Conservation (phyloP, 148 eudicot genomes). For the Nepenthes gracilis region DNA sequence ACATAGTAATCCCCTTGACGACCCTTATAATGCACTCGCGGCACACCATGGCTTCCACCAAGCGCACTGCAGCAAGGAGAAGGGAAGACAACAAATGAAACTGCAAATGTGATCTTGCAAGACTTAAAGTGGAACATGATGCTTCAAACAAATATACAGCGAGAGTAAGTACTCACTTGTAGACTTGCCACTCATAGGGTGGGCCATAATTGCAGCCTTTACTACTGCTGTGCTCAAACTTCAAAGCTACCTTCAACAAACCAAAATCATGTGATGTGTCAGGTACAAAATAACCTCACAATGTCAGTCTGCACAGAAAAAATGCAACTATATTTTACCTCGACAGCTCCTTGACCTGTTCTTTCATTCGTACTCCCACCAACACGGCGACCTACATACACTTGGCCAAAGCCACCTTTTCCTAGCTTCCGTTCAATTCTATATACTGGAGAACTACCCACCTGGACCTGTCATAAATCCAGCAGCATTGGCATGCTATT, state of each 20-base stretch:
- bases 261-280: not conserved
- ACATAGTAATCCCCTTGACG: slow-evolving; percentile 69
- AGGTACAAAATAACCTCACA: not conserved
- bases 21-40: slow-evolving; percentile 80
- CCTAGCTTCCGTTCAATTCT: slow-evolving; percentile 63
- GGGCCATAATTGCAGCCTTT: slow-evolving; percentile 94
- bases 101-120: not conserved
- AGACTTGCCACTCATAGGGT: slow-evolving; percentile 96
- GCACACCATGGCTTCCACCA: slow-evolving; percentile 95
- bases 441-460: slow-evolving; percentile 68
- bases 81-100: not conserved
- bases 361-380: slow-evolving; percentile 47
- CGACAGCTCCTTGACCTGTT: slow-evolving; percentile 61
- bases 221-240: slow-evolving; percentile 81
- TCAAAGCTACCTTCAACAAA: slow-evolving; percentile 57
- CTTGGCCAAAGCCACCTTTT: slow-evolving; percentile 95
- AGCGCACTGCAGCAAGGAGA: slow-evolving; percentile 34
- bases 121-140: not conserved
- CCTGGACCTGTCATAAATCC: slow-evolving; percentile 37
- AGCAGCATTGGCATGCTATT: not conserved
- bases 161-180: slow-evolving; percentile 40
- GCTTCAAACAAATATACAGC: not conserved
- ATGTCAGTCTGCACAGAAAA: not conserved
- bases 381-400: slow-evolving; percentile 69
- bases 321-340: slow-evolving; percentile 28